Percentiles rank a stretch among this genome's conserved stretches.
phyloP scores from a whole-genome alignment of 2,329 filamentous ascomycete genomes.

The Pseudogymnoascus sp. region DNA sequence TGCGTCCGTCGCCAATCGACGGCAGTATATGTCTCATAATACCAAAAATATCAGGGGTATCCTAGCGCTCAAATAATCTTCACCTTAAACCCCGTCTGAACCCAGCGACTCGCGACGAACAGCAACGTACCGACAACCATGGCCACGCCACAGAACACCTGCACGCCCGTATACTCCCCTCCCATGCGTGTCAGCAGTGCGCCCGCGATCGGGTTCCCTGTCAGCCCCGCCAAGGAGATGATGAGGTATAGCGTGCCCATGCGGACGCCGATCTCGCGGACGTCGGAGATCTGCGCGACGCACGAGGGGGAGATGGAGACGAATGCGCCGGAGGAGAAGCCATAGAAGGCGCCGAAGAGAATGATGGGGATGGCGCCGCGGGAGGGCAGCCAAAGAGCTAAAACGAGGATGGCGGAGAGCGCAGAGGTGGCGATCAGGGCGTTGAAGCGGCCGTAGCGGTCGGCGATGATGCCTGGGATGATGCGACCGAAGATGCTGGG shows the following conservation, averaged over 20 bases:
- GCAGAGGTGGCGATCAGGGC: constrained; percentile 41
- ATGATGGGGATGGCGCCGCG: constrained; percentile 48
- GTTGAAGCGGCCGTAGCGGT: constrained; percentile 46
- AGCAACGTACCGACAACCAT: constrained; percentile 35
- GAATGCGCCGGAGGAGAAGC: constrained; percentile 59
- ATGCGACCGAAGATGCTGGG: constrained; percentile 45
- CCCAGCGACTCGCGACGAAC: constrained; percentile 32
- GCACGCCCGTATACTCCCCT: constrained; percentile 40
- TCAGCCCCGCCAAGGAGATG: constrained; percentile 54
- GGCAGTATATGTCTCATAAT: not conserved
- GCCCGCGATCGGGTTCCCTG: constrained; percentile 59
- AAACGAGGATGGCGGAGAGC: constrained; percentile 37
- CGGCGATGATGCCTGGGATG: constrained; percentile 44
- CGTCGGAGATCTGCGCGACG: constrained; percentile 61
- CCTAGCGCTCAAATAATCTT: constrained; percentile 20
- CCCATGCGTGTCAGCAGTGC: constrained; percentile 45
- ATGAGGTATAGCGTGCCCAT: constrained; percentile 56
- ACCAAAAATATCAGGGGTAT: not conserved
- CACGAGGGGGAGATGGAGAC: constrained; percentile 54
- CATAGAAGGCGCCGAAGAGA: constrained; percentile 58
- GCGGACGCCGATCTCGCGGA: constrained; percentile 59
- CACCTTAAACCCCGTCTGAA: constrained; percentile 21
- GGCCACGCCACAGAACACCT: constrained; percentile 55
- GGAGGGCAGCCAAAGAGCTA: constrained; percentile 46
- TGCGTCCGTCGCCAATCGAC: not conserved